These are phyloP conservation scores for Eucalyptus regnans DNA, from an alignment of 345 rosid species.

Conservation along the genomic window DNA sequence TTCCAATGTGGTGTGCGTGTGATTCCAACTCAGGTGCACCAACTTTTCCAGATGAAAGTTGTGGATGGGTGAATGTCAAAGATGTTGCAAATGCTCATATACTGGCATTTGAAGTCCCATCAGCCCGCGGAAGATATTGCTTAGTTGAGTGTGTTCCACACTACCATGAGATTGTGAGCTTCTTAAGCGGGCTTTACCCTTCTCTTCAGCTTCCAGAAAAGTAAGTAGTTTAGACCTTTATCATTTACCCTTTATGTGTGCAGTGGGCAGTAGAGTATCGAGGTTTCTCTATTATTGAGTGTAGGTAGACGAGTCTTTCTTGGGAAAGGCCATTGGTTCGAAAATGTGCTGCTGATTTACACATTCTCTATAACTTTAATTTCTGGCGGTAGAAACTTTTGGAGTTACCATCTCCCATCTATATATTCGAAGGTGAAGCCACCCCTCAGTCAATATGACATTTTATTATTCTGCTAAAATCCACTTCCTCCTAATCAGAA, in stretches of 20 bases:
- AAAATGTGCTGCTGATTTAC: background rate
- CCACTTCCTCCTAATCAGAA: background rate
- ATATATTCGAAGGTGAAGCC: background rate
- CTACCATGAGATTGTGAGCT: constrained; percentile 47
- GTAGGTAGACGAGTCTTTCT: background rate
- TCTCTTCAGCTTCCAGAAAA: constrained; percentile 51
- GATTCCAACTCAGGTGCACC: constrained; percentile 39
- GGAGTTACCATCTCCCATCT: background rate
- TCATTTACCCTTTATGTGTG: background rate
- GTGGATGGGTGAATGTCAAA: constrained; percentile 83
- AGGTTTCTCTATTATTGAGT: background rate
- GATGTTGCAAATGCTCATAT: constrained; percentile 63
- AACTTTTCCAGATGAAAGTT: constrained; percentile 46
- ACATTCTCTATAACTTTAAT: background rate
- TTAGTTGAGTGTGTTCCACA: constrained; percentile 73
- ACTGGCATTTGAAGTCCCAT: background rate
- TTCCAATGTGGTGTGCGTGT: background rate
- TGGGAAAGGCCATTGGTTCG: background rate
- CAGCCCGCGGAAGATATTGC: constrained; percentile 66
- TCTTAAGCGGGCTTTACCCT: constrained; percentile 47
- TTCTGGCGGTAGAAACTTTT: background rate
- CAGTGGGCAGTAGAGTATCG: background rate
- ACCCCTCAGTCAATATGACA: background rate
- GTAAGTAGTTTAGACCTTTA: constrained; percentile 20
- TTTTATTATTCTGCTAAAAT: background rate